A percentile compares a stretch with the other conserved stretches of the same genome.
phyloP scores from a whole-genome alignment of 2,329 filamentous ascomycete genomes.

The Reticulascus tulasneorum region DNA sequence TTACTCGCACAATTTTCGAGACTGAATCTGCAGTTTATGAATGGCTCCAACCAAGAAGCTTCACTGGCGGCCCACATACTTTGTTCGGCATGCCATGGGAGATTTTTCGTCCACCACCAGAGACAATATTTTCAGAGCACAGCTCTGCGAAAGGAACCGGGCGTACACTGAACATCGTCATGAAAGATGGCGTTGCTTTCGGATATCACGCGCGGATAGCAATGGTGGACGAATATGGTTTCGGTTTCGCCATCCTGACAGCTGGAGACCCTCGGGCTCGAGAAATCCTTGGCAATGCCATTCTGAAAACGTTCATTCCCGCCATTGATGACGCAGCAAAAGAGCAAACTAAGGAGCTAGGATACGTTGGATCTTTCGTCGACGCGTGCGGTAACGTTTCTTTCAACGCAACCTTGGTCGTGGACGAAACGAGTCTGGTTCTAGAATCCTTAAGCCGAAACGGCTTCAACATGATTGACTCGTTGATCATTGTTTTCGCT shows the following conservation, averaged over 20 bases:
- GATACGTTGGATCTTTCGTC: constrained; percentile 6
- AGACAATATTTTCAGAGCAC: too few relatives aligned
- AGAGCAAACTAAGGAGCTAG: constrained; percentile 19
- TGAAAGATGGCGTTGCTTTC: constrained; percentile 29
- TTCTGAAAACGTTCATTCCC: constrained; percentile 22
- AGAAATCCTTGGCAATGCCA: constrained; percentile 20
- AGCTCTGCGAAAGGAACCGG: too few relatives aligned
- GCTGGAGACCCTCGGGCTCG: constrained; percentile 25
- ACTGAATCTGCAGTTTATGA: constrained; percentile 18
- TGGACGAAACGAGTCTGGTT: too few relatives aligned
- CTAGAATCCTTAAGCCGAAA: too few relatives aligned
- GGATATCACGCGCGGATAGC: constrained; percentile 30
- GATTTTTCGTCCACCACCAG: constrained; percentile 23
- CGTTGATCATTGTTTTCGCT: too few relatives aligned
- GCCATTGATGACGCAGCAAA: constrained; percentile 24
- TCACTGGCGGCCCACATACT: constrained; percentile 22
- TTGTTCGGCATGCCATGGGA: constrained; percentile 35
- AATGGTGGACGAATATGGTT: constrained; percentile 30
- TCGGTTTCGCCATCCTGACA: constrained; percentile 25
- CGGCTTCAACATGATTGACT: too few relatives aligned
- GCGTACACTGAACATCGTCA: constrained; percentile 23
- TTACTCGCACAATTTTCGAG: constrained; percentile 21
- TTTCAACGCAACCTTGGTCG: constrained; percentile 15
- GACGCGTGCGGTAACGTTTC: background rate
- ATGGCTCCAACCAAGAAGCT: constrained; percentile 31